These are phyloP conservation scores for Candida xiaguanensis DNA, from an alignment of 805 yeast genomes.

Conservation along the genomic window DNA sequence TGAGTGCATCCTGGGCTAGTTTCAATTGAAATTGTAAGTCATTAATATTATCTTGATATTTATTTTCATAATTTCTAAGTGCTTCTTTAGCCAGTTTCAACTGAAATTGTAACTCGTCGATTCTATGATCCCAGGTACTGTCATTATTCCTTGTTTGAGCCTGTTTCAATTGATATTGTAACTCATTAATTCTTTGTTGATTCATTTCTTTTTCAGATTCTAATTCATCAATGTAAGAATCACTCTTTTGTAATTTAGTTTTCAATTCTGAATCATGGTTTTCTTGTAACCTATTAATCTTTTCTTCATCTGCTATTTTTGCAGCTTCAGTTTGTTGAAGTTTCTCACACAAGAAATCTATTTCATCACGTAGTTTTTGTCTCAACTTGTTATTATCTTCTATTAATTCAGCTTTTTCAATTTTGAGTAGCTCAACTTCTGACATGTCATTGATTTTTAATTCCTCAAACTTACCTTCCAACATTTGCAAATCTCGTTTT, in stretches of 20 bases:
- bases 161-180: constrained; percentile 21
- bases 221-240: constrained; percentile 5
- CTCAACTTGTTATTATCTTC: constrained; percentile 1
- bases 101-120: no score
- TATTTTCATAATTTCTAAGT: not conserved
- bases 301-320: not conserved
- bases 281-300: not conserved
- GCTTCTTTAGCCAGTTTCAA: constrained; percentile 2
- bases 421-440: not conserved
- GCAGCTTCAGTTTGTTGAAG: constrained; percentile 2
- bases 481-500: not conserved
- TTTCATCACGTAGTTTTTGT: not conserved
- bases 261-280: not conserved
- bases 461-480: not conserved
- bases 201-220: constrained; percentile 1
- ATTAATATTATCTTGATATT: constrained; percentile 17
- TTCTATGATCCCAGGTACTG: no score
- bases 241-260: constrained; percentile 3
- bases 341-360: not conserved
- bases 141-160: constrained; percentile 5
- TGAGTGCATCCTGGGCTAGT: constrained; percentile 9
- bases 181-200: constrained; percentile 9
- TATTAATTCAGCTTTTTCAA: not conserved
- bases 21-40: constrained; percentile 20
- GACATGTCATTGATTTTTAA: not conserved